Conservation (phyloP, 2,329 filamentous ascomycete species). For the Alternaria triticimaculans region DNA sequence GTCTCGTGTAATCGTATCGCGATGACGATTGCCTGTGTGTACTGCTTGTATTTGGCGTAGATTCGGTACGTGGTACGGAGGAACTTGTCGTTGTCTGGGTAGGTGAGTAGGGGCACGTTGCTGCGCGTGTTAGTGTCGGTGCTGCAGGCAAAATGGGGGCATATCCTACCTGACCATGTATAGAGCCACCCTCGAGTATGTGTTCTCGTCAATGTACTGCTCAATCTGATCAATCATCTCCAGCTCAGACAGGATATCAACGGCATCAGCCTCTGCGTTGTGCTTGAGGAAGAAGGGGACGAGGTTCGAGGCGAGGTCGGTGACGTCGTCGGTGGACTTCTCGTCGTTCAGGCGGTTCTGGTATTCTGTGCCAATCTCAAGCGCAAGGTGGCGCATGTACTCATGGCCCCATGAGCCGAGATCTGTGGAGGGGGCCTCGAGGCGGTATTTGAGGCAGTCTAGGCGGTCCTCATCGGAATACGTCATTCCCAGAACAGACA, state of each 20-base stretch:
- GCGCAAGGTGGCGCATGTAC: slow-evolving; percentile 92
- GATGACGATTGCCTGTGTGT: slow-evolving; percentile 90
- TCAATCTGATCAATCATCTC: slow-evolving; percentile 95
- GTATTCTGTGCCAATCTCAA: slow-evolving; percentile 96
- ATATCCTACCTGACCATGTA: slow-evolving; percentile 83
- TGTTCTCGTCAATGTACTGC: slow-evolving; percentile 90
- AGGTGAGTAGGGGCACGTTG: slow-evolving; percentile 97
- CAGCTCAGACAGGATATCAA: slow-evolving; percentile 94
- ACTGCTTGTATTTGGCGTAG: slow-evolving; percentile 91
- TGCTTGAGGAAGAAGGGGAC: slow-evolving; percentile 96
- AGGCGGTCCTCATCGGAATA: slow-evolving; percentile 95
- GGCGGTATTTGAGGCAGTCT: slow-evolving; percentile 94
- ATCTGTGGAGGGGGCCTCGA: slow-evolving; percentile 88
- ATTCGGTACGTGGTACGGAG: slow-evolving; percentile 91
- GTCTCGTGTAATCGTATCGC: slow-evolving; percentile 92
- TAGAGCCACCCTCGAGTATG: slow-evolving; percentile 88
- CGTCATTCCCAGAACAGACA: slow-evolving; percentile 98
- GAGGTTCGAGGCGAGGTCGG: slow-evolving; percentile 81
- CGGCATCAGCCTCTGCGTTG: slow-evolving; percentile 97
- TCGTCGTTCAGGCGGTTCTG: slow-evolving; percentile 86
- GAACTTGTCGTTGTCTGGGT: slow-evolving; percentile 96
- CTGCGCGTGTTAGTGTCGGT: slow-evolving; percentile 50
- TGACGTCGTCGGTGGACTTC: slow-evolving; percentile 80
- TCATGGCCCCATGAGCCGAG: slow-evolving; percentile 98
- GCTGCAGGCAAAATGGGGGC: background rate